Conservation (phyloP, 495 filamentous ascomycete genomes). For the Usnea hakonensis region DNA sequence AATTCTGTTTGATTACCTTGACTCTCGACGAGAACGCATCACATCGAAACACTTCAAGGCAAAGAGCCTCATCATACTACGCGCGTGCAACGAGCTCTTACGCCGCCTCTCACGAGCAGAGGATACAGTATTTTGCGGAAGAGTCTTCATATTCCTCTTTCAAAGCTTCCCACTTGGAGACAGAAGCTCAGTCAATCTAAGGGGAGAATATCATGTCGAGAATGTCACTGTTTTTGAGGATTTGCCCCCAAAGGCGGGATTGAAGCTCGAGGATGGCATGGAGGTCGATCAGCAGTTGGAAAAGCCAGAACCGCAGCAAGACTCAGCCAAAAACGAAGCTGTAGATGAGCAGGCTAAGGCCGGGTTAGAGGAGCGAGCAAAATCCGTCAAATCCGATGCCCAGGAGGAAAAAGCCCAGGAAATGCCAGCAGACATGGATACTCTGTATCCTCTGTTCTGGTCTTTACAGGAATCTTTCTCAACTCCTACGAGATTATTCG, state of each 20-base stretch:
- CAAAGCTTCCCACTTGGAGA: slow-evolving; percentile 94
- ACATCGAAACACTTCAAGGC: slow-evolving; percentile 78
- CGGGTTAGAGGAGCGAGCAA: slow-evolving; percentile 19
- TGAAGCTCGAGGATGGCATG: slow-evolving; percentile 34
- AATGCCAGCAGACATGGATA: slow-evolving; percentile 52
- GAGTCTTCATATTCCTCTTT: slow-evolving; percentile 96
- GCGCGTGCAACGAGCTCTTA: slow-evolving; percentile 91
- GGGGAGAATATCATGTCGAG: slow-evolving; percentile 91
- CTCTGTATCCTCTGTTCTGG: slow-evolving; percentile 91
- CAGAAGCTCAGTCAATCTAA: slow-evolving; percentile 91
- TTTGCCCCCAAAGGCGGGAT: background rate
- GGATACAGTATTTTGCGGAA: slow-evolving; percentile 92
- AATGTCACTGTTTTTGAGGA: slow-evolving; percentile 87
- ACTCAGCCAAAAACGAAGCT: slow-evolving; percentile 20
- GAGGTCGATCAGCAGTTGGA: slow-evolving; percentile 43
- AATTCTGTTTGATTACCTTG: slow-evolving; percentile 85
- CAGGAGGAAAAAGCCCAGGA: slow-evolving; percentile 34
- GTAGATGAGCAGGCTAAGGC: slow-evolving; percentile 32
- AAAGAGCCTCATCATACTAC: slow-evolving; percentile 78
- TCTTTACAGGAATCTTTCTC: slow-evolving; percentile 84
- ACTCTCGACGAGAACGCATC: slow-evolving; percentile 81
- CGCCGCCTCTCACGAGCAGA: slow-evolving; percentile 85
- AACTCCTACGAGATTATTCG: slow-evolving; percentile 76
- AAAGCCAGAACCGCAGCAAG: slow-evolving; percentile 21
- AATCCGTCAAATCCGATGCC: slow-evolving; percentile 45